These are phyloP conservation scores for Brassica napus DNA, from an alignment of 345 rosid species.

Conservation along the genomic window DNA sequence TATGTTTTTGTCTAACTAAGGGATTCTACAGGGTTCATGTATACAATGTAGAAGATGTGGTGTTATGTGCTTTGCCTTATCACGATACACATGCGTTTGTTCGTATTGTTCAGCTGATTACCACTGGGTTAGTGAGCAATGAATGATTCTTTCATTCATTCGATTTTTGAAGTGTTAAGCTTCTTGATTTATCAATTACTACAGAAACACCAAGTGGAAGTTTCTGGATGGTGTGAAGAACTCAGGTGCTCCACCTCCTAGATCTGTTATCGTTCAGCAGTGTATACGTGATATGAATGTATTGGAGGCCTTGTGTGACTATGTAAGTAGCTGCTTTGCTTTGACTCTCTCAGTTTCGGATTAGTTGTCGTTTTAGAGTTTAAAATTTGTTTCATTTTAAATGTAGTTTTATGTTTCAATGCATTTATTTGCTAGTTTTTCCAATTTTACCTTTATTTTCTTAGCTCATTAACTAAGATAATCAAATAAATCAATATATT, in stretches of 20 bases:
- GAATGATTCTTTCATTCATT: not conserved
- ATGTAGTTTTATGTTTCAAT: not conserved
- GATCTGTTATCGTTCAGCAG: slow-evolving; percentile 84
- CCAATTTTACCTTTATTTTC: too few species aligned
- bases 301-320: slow-evolving; percentile 74
- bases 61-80: slow-evolving; percentile 76
- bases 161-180: not conserved
- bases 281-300: slow-evolving; percentile 79
- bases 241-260: slow-evolving; percentile 88
- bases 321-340: slow-evolving; percentile 57
- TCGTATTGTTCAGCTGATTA: slow-evolving; percentile 70
- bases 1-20: slow-evolving; percentile 5
- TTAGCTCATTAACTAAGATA: too few species aligned
- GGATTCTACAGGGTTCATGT: slow-evolving; percentile 63
- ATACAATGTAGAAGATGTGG: slow-evolving; percentile 74
- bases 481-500: too few species aligned
- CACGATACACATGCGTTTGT: slow-evolving; percentile 91
- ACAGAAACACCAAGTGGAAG: slow-evolving; percentile 85
- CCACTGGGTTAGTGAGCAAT: slow-evolving; percentile 56
- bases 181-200: slow-evolving; percentile 1
- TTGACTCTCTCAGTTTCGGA: too few species aligned
- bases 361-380: too few species aligned
- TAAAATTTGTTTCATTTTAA: too few species aligned
- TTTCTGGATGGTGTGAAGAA: slow-evolving; percentile 79
- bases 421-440: not conserved